Evolutionary conservation across 163 green algal species (phyloP), one percentile per base, ranked within the genome.

Genomic region (Scenedesmus sp.): DNA sequence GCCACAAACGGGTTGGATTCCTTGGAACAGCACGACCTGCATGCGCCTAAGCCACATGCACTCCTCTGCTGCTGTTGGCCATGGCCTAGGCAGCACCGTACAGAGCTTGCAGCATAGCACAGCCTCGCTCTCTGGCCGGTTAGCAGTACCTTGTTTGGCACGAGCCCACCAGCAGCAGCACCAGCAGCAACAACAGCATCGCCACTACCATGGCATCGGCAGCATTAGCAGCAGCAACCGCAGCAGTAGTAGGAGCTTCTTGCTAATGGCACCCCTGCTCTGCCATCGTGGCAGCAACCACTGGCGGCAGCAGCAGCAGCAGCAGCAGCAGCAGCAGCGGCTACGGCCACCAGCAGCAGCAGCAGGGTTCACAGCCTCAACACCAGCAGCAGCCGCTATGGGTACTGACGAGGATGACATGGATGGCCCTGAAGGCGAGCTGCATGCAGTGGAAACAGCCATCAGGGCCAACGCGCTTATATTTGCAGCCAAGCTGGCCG

Each of bases 391-490:
- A 86, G 33, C 33, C 35, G 81, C 49, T 22, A 35, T 35, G 78
- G 78, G 40, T 33, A 6, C 42, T 49, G 26, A 30, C 24, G 83
- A 46, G 0, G 80, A 53, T 37, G 90, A 93, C 30, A 81, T 89
- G 4, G 78, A 93, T 40, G 73, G 44, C 35, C 73, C 76, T 20
- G 59, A 90, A 20, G 84, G 59, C 18, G 90, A 93, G 90, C 90
- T 90, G 83, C 89, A 92, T 70, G 82, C 89, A 18, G 89, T 92
- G 2, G 82, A 92, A n/a, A 73, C 91, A 92, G 97, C 96, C 18
- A 97, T 98, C 83, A 79, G 83, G 2, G 95, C 95, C 35, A 99
- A 99, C 87, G 83, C 95, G 18, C 91, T 95, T 18, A 99, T 99
- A 51, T 98, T 98, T 61, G 46, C 95, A 16, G 96, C 96, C 61